Evolutionary conservation across 768 basidiomycete species (phyloP).

Genomic region (Leccinum subtestaceum): DNA sequence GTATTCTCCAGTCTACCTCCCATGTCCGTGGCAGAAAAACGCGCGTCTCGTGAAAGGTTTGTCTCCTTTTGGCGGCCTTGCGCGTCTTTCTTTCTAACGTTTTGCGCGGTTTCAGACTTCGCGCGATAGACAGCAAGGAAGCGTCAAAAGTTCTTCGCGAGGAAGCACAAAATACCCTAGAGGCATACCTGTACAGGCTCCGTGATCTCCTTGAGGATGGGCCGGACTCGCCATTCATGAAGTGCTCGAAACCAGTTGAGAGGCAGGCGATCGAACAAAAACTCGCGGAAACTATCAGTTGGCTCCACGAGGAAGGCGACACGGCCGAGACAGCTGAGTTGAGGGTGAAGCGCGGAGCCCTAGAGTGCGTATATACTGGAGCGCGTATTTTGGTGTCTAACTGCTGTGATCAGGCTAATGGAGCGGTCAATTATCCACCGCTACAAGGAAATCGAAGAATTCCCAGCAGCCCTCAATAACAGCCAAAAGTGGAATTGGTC

Average conservation of each 20-base stretch:
- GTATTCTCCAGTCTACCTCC: constrained; percentile 65
- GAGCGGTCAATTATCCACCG: constrained; percentile 84
- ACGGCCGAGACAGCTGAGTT: constrained; percentile 74
- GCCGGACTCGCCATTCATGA: constrained; percentile 71
- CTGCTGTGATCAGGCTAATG: constrained; percentile 46
- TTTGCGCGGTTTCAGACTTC: constrained; percentile 50
- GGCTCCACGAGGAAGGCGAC: constrained; percentile 86
- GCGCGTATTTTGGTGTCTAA: constrained; percentile 1
- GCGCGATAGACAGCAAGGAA: constrained; percentile 77
- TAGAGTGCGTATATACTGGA: constrained; percentile 63
- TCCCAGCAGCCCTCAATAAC: constrained; percentile 79
- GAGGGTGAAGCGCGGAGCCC: constrained; percentile 66
- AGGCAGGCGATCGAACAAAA: constrained; percentile 60
- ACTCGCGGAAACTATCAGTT: constrained; percentile 71
- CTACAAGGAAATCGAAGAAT: constrained; percentile 84
- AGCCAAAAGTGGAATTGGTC: constrained; percentile 88
- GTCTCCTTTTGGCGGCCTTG: not conserved
- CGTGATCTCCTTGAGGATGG: constrained; percentile 77
- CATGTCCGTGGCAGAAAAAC: constrained; percentile 77
- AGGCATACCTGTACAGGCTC: constrained; percentile 89
- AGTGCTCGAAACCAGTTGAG: constrained; percentile 77
- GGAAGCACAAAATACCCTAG: constrained; percentile 88
- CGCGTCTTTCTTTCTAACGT: constrained; percentile 1
- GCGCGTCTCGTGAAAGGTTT: constrained; percentile 62
- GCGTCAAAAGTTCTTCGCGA: constrained; percentile 72